A percentile compares a stretch with the other conserved stretches of the same genome.
phyloP scores from a whole-genome alignment of 176 grass and related monocot species.

The Eremochloa ophiuroides region DNA sequence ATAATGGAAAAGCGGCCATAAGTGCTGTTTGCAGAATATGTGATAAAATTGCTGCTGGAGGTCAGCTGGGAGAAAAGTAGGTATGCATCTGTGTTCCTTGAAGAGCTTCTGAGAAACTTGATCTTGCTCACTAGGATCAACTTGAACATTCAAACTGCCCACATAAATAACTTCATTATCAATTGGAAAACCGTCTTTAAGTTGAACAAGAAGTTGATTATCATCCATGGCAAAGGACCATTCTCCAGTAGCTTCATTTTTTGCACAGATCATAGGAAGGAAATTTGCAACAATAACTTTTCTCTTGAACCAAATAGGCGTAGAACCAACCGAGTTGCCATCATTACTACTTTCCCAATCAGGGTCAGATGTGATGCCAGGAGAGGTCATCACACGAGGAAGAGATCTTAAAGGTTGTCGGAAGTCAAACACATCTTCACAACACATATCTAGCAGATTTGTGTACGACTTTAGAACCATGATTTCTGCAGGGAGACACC shows the following conservation, averaged over 20 bases:
- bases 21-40: slow-evolving; percentile 72
- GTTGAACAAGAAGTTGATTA: slow-evolving; percentile 67
- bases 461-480: slow-evolving; percentile 68
- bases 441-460: slow-evolving; percentile 55
- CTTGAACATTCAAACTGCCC: slow-evolving; percentile 65
- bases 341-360: slow-evolving; percentile 36
- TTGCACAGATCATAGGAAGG: slow-evolving; percentile 58
- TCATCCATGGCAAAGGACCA: slow-evolving; percentile 75
- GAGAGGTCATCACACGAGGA: slow-evolving; percentile 43
- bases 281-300: slow-evolving; percentile 85
- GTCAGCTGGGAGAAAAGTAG: slow-evolving; percentile 63
- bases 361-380: slow-evolving; percentile 39
- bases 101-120: slow-evolving; percentile 59
- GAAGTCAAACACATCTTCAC: slow-evolving; percentile 43
- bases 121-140: slow-evolving; percentile 71
- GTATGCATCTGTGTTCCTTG: slow-evolving; percentile 64
- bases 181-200: slow-evolving; percentile 63
- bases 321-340: slow-evolving; percentile 32
- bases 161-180: slow-evolving; percentile 62
- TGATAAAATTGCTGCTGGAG: slow-evolving; percentile 69
- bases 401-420: slow-evolving; percentile 46
- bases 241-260: slow-evolving; percentile 50
- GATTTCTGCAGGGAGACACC: neutral
- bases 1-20: slow-evolving; percentile 90
- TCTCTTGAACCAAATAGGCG: slow-evolving; percentile 15